Evolutionary conservation across 495 filamentous ascomycete species (phyloP).

Genomic region (Bacidia rubella): DNA sequence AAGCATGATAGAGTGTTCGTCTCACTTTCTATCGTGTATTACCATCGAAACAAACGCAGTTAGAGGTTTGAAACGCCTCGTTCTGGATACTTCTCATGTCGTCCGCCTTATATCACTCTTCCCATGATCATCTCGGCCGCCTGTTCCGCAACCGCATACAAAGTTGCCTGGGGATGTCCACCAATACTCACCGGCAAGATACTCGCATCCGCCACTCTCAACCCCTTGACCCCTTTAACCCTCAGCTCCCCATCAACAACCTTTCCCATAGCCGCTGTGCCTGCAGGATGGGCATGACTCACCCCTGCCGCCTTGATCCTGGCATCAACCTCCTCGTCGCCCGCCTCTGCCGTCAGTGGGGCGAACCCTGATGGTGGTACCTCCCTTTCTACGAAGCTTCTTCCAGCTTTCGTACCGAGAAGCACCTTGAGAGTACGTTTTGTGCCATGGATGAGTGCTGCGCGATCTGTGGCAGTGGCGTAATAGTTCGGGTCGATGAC

Average conservation of each 20-base stretch:
- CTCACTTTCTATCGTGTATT: too few relatives aligned
- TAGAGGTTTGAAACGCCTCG: too few relatives aligned
- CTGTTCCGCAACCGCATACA: conserved; percentile 29
- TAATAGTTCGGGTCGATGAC: conserved; percentile 10
- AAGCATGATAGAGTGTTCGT: too few relatives aligned
- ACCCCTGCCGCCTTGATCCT: neutral
- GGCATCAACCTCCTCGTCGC: conserved; percentile 1
- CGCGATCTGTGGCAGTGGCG: conserved; percentile 21
- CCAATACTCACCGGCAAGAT: conserved; percentile 25
- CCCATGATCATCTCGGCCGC: conserved; percentile 18
- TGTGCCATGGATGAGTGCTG: conserved; percentile 17
- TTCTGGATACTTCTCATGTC: too few relatives aligned
- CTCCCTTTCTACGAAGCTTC: conserved; percentile 19
- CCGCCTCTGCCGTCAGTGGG: neutral
- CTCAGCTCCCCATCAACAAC: conserved; percentile 28
- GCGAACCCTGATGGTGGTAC: conserved; percentile 8
- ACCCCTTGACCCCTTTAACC: conserved; percentile 25
- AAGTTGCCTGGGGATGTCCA: conserved; percentile 23
- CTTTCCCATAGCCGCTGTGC: conserved; percentile 28
- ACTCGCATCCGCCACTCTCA: conserved; percentile 30
- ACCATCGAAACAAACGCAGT: too few relatives aligned
- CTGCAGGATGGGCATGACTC: conserved; percentile 20
- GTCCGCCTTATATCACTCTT: neutral
- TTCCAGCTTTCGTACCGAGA: conserved; percentile 15
- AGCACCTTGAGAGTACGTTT: conserved; percentile 10